Conservation (phyloP, 257 asterid genomes). For the Nicotiana noctiflora region DNA sequence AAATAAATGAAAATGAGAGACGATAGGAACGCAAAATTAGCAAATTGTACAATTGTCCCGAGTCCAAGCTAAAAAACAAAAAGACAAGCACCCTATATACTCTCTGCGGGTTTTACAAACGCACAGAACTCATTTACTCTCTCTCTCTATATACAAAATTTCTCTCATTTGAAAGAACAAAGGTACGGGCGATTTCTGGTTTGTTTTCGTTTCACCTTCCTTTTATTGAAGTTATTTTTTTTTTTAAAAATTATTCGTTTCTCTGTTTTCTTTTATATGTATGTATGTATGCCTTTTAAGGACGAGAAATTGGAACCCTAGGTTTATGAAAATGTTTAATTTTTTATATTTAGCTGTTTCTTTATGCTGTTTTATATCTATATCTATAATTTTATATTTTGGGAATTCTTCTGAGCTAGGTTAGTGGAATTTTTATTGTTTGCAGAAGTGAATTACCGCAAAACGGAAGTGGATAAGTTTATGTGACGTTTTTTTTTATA, state of each 20-base stretch:
- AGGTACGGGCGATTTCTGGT: not conserved
- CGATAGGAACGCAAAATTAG: too few species aligned
- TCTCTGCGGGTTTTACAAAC: too few species aligned
- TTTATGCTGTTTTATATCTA: not conserved
- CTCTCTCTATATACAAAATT: too few species aligned
- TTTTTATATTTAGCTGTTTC: not conserved
- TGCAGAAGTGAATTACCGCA: not conserved
- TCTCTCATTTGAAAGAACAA: too few species aligned
- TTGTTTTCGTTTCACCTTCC: not conserved
- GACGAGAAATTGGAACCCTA: not conserved
- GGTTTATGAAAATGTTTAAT: not conserved
- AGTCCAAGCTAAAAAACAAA: too few species aligned
- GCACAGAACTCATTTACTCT: too few species aligned
- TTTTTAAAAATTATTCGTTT: not conserved
- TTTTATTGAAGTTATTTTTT: not conserved
- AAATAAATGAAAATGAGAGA: too few species aligned
- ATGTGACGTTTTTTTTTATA: not conserved
- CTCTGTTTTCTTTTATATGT: not conserved
- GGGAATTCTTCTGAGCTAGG: not conserved
- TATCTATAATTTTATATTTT: not conserved
- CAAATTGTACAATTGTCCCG: too few species aligned
- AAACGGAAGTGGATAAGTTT: not conserved
- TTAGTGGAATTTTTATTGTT: not conserved
- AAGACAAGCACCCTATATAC: too few species aligned
- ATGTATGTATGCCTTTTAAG: not conserved